Base-by-base conservation (phyloP, 2,329 filamentous ascomycete genomes). In the Beauveria varroae region DNA sequence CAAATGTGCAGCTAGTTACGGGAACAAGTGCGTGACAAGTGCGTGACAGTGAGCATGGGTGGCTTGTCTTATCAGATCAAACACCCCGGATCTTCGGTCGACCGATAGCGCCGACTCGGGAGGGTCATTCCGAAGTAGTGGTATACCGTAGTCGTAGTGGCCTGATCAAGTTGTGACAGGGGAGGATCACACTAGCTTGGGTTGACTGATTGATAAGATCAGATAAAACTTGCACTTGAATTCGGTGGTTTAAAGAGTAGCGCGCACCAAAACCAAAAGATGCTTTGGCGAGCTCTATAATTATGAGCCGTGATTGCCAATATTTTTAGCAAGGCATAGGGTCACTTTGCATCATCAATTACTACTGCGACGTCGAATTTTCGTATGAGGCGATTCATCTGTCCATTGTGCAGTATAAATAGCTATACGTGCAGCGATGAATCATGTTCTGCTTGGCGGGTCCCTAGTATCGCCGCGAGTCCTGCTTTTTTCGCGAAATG, bases 341-440 rank as follows among this genome's bases (percentile, higher is more conserved):
- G 12, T 14, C 30, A 34, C 9, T 4, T 14, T 34, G 30, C 12
- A 34, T 14, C 12, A 34, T 14, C 30, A 34, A 4, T 3, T 14
- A 14, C 5, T 34, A 5, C 30, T 34, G 30, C 30, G 10, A 34
- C 30, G 3, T 34, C 4, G 30, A 53, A 26, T 68, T 66, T 34
- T 68, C 64, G 65, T 66, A 69, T 51, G 62, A 67, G 24, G 67
- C 43, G 34, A 12, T 58, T 0, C 65, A 14, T 46, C 63, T 65
- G 20, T 67, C 68, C 0, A 68, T 64, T 28, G 43, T 43, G 60
- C 40, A 20, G 49, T 64, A 60, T 63, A 22, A 64, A 62, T 12
- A 64, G 64, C 62, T 65, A 50, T 66, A 67, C 67, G 26, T 66
- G 43, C 66, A 64, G 10, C 63, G 65, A 62, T 65, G 40, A 16